These are phyloP conservation scores for Apium graveolens DNA, from an alignment of 129 eudicot genomes.

Conservation along the genomic window DNA sequence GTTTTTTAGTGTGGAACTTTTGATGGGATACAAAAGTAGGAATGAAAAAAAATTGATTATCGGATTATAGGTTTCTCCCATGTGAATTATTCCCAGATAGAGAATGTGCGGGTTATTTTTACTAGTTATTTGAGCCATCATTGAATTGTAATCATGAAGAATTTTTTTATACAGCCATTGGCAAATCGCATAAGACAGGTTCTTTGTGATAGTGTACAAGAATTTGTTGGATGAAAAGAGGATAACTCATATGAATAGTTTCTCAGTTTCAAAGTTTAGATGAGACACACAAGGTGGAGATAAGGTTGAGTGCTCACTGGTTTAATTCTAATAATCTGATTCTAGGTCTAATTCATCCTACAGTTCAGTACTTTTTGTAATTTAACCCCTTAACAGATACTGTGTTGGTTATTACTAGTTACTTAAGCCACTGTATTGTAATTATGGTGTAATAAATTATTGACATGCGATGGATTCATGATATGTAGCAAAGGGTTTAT, in stretches of 20 bases:
- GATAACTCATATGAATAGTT: not conserved
- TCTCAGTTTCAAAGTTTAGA: not conserved
- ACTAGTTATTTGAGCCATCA: not conserved
- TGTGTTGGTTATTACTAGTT: not conserved
- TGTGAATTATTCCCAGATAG: not conserved
- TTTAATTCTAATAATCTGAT: not conserved
- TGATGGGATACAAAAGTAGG: not conserved
- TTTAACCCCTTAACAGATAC: not conserved
- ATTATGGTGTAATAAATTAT: not conserved
- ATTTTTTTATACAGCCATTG: not conserved
- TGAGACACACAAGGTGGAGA: not conserved
- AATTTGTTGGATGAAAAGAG: not conserved
- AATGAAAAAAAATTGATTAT: not conserved
- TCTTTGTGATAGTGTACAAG: not conserved
- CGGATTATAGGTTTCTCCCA: not conserved
- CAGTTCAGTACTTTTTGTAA: not conserved
- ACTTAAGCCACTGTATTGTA: not conserved
- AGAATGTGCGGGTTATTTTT: not conserved
- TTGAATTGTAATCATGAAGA: not conserved
- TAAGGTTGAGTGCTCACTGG: not conserved
- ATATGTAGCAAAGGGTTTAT: slow-evolving; percentile 50
- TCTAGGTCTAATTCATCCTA: not conserved
- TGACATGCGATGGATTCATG: not conserved
- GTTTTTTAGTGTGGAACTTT: not conserved
- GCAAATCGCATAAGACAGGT: not conserved